Conservation (phyloP, 2,329 filamentous ascomycete genomes). For the Colletotrichum sp. region DNA sequence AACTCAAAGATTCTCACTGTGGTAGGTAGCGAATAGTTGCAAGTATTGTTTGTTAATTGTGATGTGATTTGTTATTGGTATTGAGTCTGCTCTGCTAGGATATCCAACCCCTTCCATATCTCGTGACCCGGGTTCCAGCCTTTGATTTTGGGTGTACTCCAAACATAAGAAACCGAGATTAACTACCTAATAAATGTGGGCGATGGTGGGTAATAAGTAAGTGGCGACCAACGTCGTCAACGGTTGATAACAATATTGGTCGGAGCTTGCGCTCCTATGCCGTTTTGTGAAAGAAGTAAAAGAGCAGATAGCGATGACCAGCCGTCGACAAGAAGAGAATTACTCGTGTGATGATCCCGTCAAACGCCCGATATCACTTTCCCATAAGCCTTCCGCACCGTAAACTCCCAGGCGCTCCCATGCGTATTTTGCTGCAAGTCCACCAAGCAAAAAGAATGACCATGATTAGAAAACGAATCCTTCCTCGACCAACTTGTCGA, state of each 20-base stretch:
- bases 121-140: slow-evolving; percentile 12
- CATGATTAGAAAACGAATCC: slow-evolving; percentile 46
- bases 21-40: background rate
- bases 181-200: background rate
- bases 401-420: slow-evolving; percentile 8
- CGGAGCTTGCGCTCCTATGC: slow-evolving; percentile 1
- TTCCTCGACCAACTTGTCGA: slow-evolving; percentile 56
- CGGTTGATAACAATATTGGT: background rate
- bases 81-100: slow-evolving; percentile 10
- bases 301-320: background rate
- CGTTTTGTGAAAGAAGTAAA: background rate
- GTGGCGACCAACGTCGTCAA: background rate
- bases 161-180: slow-evolving; percentile 4
- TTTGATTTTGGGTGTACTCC: slow-evolving; percentile 8
- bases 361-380: slow-evolving; percentile 3
- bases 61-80: slow-evolving; percentile 2
- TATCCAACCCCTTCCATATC: slow-evolving; percentile 5
- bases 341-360: background rate
- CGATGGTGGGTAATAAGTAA: background rate
- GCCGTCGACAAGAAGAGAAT: background rate
- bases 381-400: background rate
- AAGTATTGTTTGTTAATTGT: background rate
- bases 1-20: background rate
- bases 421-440: background rate
- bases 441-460: background rate